Conservation (phyloP, 2,329 filamentous ascomycete genomes). For the Calonectria pseudoturangicola region DNA sequence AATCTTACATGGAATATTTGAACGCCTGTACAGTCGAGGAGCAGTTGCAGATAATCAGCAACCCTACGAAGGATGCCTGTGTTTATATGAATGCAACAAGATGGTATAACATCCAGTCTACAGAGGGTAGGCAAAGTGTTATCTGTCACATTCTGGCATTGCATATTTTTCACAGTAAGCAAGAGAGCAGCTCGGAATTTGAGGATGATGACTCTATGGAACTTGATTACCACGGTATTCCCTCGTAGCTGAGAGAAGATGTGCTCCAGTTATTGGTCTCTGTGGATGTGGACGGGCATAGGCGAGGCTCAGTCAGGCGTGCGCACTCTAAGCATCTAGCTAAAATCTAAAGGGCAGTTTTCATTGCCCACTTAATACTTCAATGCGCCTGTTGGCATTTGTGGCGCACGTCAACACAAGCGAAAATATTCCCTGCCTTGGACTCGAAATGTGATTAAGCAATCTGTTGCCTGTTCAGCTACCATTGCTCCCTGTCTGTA, state of each 20-base stretch:
- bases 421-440: background rate
- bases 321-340: constrained; percentile 1
- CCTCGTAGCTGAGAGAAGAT: constrained; percentile 1
- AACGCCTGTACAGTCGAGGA: background rate
- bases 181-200: background rate
- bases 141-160: constrained; percentile 11
- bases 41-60: constrained; percentile 3
- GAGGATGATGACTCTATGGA: constrained; percentile 6
- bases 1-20: constrained; percentile 5
- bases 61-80: background rate
- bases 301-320: constrained; percentile 2
- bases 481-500: no score
- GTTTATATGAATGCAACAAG: constrained; percentile 8
- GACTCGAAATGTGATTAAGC: background rate
- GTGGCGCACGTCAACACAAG: constrained; percentile 2
- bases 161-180: background rate
- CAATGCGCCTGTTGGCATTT: constrained; percentile 3
- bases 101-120: constrained; percentile 5
- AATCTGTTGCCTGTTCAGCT: no score
- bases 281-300: constrained; percentile 5
- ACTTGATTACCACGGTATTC: constrained; percentile 4
- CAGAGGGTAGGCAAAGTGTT: background rate
- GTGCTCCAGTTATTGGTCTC: background rate
- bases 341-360: constrained; percentile 3
- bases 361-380: background rate